Base-by-base conservation (phyloP, 1,284 basidiomycete genomes). In the Nidula niveotomentosa region DNA sequence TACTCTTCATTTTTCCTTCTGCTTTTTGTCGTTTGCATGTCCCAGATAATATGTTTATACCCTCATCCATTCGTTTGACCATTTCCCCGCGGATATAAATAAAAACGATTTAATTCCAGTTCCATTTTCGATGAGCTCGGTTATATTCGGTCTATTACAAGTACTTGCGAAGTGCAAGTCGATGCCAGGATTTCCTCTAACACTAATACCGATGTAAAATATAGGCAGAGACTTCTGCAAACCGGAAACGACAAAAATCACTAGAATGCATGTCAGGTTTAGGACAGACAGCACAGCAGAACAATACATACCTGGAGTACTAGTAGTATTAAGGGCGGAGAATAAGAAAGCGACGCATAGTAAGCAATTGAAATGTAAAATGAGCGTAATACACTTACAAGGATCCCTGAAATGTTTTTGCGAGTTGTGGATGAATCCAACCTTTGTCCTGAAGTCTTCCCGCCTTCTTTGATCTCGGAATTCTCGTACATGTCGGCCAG, bases 371-470 rank as follows among this genome's bases (percentile, higher is more conserved):
- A 48, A 17, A 4, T 30, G 17, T 34, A 43, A 49, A 39, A 53
- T 36, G 13, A 36, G 56, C 48, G 36, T 23, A 23, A 23, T 23
- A 50, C 10, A 73, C 78, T 59, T 55, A 82, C 81, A 62, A 51
- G 81, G 81, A 66, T 84, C 83, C 57, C 93, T 79, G 73, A 81
- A 95, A 69, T 94, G 94, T 70, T 97, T 97, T 70, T 98, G 96
- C 67, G 75, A 81, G 72, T 98, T 98, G 71, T 91, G 81, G 49
- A 81, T 82, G 68, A 86, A 91, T 0, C 71, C 90, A 17, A 94
- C 83, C 60, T 82, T 85, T 3, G 94, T 96, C 76, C 89, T 93
- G 80, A 93, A 94, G 44, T 90, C 84, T 67, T 97, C 91, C 56
- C 84, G 80, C 51, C 84, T 79, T 59, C 79, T 83, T 66, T 90